Conservation (phyloP, 129 eudicot genomes). For the Flaveria ramosissima region DNA sequence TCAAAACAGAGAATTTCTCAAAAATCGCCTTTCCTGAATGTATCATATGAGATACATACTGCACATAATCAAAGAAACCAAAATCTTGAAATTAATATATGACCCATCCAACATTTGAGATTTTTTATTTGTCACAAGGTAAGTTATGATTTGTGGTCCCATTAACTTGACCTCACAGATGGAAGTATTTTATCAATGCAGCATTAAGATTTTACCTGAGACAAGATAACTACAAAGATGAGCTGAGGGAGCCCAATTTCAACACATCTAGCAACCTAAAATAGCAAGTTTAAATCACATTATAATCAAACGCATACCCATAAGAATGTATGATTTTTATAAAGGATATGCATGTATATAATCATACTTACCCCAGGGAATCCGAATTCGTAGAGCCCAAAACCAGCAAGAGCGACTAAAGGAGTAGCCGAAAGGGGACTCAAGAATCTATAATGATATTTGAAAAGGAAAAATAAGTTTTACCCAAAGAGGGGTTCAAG, state of each 20-base stretch:
- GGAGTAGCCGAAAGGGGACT: conserved; percentile 71
- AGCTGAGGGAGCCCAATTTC: conserved; percentile 78
- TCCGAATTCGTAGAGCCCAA: conserved; percentile 73
- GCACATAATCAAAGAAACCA: conserved; percentile 24
- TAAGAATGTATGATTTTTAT: neutral
- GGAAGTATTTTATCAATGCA: neutral
- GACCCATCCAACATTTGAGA: neutral
- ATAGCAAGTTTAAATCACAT: neutral
- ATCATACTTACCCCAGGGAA: conserved; percentile 58
- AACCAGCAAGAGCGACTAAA: conserved; percentile 64
- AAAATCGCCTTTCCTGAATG: conserved; percentile 52
- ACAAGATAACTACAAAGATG: conserved; percentile 51
- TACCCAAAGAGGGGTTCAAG: neutral
- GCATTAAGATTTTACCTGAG: conserved; percentile 45
- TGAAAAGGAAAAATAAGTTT: conserved; percentile 3
- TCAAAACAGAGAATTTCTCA: conserved; percentile 62
- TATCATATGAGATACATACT: conserved; percentile 59
- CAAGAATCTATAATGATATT: conserved; percentile 40
- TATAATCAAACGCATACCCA: neutral
- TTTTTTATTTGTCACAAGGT: neutral
- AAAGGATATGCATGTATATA: neutral
- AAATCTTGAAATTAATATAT: conserved; percentile 8
- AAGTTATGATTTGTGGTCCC: neutral
- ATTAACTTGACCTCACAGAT: neutral
- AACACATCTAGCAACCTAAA: conserved; percentile 68